A percentile compares a stretch with the other conserved stretches of the same genome.
phyloP scores from a whole-genome alignment of 495 filamentous ascomycete species.

The Lophium mytilinum region DNA sequence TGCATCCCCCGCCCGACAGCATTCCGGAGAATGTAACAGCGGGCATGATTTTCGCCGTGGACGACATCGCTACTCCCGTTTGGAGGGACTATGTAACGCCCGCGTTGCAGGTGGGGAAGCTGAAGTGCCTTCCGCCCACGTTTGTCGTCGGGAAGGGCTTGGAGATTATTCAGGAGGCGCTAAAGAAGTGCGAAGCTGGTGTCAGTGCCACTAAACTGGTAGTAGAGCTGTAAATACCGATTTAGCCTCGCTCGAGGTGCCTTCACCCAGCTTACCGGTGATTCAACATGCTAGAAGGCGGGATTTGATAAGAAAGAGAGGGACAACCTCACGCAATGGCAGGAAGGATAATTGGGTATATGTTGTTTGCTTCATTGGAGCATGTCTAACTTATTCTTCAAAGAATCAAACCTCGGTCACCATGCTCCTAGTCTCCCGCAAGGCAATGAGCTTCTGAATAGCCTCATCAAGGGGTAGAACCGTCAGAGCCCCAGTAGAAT shows the following conservation, averaged over 20 bases:
- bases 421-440: conserved; percentile 47
- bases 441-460: conserved; percentile 57
- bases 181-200: conserved; percentile 31
- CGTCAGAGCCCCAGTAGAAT: conserved; percentile 75
- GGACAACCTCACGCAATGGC: no score
- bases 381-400: background rate
- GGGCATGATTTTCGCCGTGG: conserved; percentile 41
- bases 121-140: conserved; percentile 34
- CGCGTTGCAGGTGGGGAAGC: conserved; percentile 33
- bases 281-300: no score
- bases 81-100: conserved; percentile 38
- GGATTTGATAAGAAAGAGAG: no score
- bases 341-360: no score
- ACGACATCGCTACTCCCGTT: conserved; percentile 37
- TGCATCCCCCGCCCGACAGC: conserved; percentile 31
- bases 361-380: no score
- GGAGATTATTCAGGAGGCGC: conserved; percentile 29
- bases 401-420: conserved; percentile 12
- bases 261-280: no score
- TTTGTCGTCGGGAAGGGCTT: conserved; percentile 36
- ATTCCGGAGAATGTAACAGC: conserved; percentile 36
- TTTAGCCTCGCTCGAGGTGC: no score
- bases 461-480: conserved; percentile 70
- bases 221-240: no score
- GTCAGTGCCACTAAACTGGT: conserved; percentile 25